Conservation (phyloP, 306 rosid genomes). For the Lagenaria siceraria region DNA sequence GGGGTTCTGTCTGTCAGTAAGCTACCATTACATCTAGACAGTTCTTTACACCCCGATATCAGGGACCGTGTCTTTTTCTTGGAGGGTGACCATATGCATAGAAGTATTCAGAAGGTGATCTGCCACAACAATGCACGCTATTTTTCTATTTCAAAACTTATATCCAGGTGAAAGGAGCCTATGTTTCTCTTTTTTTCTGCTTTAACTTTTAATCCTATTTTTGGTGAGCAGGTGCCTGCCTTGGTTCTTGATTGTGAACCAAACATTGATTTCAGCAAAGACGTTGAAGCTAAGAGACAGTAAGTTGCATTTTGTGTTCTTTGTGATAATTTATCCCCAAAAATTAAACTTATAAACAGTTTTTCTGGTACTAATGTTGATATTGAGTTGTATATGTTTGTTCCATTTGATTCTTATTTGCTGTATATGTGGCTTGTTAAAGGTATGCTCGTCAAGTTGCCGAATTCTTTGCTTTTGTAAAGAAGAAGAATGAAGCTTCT, state of each 20-base stretch:
- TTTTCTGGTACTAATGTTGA: not conserved
- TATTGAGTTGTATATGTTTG: not conserved
- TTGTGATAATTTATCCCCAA: not conserved
- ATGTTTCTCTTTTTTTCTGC: not conserved
- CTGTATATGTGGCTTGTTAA: slow-evolving; percentile 15
- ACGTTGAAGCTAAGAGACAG: slow-evolving; percentile 87
- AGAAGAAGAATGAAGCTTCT: slow-evolving; percentile 51
- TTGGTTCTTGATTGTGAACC: slow-evolving; percentile 96
- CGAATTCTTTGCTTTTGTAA: slow-evolving; percentile 81
- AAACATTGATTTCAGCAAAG: slow-evolving; percentile 93
- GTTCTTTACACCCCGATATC: slow-evolving; percentile 70
- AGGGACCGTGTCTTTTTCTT: slow-evolving; percentile 85
- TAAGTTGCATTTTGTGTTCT: slow-evolving; percentile 26
- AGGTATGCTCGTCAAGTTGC: slow-evolving; percentile 98
- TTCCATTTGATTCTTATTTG: not conserved
- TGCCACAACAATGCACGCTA: not conserved
- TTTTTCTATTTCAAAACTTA: slow-evolving; percentile 6
- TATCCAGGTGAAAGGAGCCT: not conserved
- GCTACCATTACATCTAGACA: slow-evolving; percentile 58
- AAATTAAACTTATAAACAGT: not conserved
- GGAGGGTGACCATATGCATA: slow-evolving; percentile 95
- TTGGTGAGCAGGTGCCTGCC: slow-evolving; percentile 72
- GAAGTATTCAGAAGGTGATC: slow-evolving; percentile 88
- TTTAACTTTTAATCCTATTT: slow-evolving; percentile 6
- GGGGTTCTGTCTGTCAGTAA: slow-evolving; percentile 61